These are phyloP conservation scores for Sugiyamaella pinicola DNA, from an alignment of 1,139 yeast genomes.

Conservation along the genomic window DNA sequence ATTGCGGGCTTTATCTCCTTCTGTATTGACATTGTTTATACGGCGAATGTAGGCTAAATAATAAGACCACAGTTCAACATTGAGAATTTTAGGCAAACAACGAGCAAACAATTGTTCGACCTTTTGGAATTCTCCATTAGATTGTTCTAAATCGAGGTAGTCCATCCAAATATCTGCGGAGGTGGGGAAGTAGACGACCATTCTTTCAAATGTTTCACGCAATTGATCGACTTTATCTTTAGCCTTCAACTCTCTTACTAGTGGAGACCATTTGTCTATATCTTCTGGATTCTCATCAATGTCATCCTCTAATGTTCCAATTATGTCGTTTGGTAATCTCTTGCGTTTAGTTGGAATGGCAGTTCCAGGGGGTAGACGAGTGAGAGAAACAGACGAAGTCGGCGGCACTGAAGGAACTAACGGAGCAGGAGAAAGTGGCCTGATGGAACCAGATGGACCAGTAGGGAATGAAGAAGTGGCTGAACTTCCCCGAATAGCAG, in stretches of 20 bases:
- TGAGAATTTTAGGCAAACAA: slow-evolving; percentile 60
- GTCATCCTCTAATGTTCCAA: slow-evolving; percentile 62
- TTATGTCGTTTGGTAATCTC: slow-evolving; percentile 48
- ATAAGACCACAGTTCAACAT: slow-evolving; percentile 68
- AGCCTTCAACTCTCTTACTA: slow-evolving; percentile 56
- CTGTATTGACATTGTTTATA: slow-evolving; percentile 68
- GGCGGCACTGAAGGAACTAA: neutral
- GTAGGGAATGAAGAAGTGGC: neutral
- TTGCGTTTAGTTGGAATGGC: slow-evolving; percentile 32
- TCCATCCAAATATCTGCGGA: slow-evolving; percentile 66
- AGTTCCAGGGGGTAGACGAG: slow-evolving; percentile 16
- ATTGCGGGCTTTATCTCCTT: slow-evolving; percentile 81
- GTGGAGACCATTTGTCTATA: slow-evolving; percentile 57
- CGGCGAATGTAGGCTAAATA: slow-evolving; percentile 74
- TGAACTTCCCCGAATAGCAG: neutral
- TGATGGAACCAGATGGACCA: neutral
- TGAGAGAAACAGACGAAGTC: slow-evolving; percentile 1
- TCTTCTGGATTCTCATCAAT: slow-evolving; percentile 60
- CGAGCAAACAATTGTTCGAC: slow-evolving; percentile 67
- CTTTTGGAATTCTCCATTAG: slow-evolving; percentile 65
- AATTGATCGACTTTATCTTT: slow-evolving; percentile 68
- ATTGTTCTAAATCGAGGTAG: slow-evolving; percentile 69
- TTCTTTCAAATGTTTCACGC: slow-evolving; percentile 59
- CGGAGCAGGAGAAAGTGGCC: neutral
- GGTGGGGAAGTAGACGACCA: slow-evolving; percentile 65